These are phyloP conservation scores for Patellaria atrata DNA, from an alignment of 495 filamentous ascomycete genomes.

Conservation along the genomic window DNA sequence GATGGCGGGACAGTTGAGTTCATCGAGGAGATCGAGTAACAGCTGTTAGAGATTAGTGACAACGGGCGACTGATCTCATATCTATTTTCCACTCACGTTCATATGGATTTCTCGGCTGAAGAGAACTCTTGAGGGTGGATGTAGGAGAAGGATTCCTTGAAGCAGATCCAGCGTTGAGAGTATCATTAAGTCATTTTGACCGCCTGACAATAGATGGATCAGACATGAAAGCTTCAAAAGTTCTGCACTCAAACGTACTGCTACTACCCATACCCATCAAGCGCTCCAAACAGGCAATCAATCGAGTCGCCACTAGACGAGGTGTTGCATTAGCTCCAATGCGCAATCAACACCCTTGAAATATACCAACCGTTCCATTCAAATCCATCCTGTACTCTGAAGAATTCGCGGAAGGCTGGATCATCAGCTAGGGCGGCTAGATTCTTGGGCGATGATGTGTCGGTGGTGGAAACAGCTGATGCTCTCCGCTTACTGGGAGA, in stretches of 20 bases:
- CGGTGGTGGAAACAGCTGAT: conserved; percentile 14
- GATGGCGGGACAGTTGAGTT: conserved; percentile 77
- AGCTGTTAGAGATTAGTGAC: conserved; percentile 43
- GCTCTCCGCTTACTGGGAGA: conserved; percentile 24
- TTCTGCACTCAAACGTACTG: conserved; percentile 26
- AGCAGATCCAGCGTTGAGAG: conserved; percentile 78
- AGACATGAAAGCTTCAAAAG: background rate
- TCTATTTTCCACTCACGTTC: too few species aligned
- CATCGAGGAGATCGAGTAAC: conserved; percentile 87
- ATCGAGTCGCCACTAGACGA: conserved; percentile 58
- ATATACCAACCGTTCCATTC: conserved; percentile 90
- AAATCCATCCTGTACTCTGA: conserved; percentile 90
- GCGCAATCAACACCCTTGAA: too few species aligned
- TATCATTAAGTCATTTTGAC: conserved; percentile 78
- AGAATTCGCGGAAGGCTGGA: conserved; percentile 89
- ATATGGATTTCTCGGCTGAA: conserved; percentile 88
- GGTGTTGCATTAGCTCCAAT: conserved; percentile 7
- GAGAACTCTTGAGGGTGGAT: conserved; percentile 78
- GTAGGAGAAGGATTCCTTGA: conserved; percentile 78
- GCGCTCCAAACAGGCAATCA: conserved; percentile 77
- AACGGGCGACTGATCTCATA: background rate
- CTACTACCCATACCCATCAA: conserved; percentile 64
- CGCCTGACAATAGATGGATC: conserved; percentile 40
- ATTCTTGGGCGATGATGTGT: conserved; percentile 31
- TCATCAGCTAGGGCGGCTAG: conserved; percentile 61